These are phyloP conservation scores for Eragrostis curvula DNA, from an alignment of 176 grass and related monocot species.

Conservation along the genomic window DNA sequence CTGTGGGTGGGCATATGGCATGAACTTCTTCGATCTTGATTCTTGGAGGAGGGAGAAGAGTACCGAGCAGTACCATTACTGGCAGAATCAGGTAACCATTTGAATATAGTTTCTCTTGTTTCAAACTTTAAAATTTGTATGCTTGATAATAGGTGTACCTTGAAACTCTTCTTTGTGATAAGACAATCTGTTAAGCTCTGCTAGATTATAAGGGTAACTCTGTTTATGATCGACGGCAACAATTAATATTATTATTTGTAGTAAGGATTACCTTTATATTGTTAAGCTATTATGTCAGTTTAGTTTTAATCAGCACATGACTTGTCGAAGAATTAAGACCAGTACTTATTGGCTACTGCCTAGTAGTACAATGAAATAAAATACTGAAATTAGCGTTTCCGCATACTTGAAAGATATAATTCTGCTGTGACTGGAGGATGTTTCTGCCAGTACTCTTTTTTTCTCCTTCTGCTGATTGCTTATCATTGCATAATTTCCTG, in stretches of 20 bases:
- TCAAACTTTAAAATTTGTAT: conserved; percentile 8
- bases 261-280: conserved; percentile 7
- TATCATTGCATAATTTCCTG: conserved; percentile 4
- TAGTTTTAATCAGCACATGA: background rate
- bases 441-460: background rate
- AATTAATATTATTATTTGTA: conserved; percentile 1
- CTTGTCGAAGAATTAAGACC: background rate
- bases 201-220: background rate
- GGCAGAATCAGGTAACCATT: conserved; percentile 87
- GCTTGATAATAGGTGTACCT: background rate
- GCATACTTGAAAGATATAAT: too few species aligned
- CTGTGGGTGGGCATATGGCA: conserved; percentile 97
- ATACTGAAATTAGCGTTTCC: too few species aligned
- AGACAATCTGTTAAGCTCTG: background rate
- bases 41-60: conserved; percentile 94
- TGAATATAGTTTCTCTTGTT: conserved; percentile 1
- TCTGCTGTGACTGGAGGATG: background rate
- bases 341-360: background rate
- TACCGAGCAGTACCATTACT: conserved; percentile 97
- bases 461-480: conserved; percentile 10
- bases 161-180: background rate
- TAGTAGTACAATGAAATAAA: background rate
- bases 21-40: conserved; percentile 98
- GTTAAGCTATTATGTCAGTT: background rate
- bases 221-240: background rate